A percentile compares a stretch with the other conserved stretches of the same genome.
These are phyloP conservation scores for Fusarium decemcellulare DNA, from an alignment of 2,329 filamentous ascomycete species.

Conservation along the genomic window DNA sequence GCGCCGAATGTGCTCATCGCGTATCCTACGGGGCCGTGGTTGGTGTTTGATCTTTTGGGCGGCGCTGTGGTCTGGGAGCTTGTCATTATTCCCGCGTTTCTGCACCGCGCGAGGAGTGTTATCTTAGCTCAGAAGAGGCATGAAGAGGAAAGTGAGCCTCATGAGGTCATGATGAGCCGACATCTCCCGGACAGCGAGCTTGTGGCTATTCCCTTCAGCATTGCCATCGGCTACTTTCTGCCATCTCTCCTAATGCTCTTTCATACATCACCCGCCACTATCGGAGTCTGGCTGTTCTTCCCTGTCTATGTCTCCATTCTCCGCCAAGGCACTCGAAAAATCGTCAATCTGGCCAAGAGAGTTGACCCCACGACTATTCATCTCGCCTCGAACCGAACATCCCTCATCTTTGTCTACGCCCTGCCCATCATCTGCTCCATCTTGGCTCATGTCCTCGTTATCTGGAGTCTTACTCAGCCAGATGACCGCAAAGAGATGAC, in stretches of 20 bases:
- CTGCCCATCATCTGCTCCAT: slow-evolving; percentile 61
- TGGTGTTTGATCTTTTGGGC: slow-evolving; percentile 64
- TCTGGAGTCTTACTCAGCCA: slow-evolving; percentile 55
- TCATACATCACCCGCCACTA: slow-evolving; percentile 53
- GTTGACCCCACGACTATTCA: slow-evolving; percentile 54
- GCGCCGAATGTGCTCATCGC: slow-evolving; percentile 53
- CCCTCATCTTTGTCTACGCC: slow-evolving; percentile 59
- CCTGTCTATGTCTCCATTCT: slow-evolving; percentile 63
- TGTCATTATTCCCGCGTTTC: slow-evolving; percentile 64
- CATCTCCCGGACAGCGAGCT: slow-evolving; percentile 66
- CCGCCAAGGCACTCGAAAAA: slow-evolving; percentile 54
- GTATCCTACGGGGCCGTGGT: slow-evolving; percentile 58
- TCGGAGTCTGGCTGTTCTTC: slow-evolving; percentile 66
- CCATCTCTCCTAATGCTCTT: slow-evolving; percentile 64
- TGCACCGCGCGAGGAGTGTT: slow-evolving; percentile 58
- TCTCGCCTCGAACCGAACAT: slow-evolving; percentile 58
- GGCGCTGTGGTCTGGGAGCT: slow-evolving; percentile 67
- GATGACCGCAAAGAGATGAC: slow-evolving; percentile 67
- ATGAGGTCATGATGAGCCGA: slow-evolving; percentile 45
- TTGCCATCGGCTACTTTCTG: slow-evolving; percentile 62
- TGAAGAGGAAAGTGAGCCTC: slow-evolving; percentile 33
- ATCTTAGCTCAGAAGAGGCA: slow-evolving; percentile 38
- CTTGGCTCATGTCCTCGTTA: slow-evolving; percentile 57
- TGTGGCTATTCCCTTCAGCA: slow-evolving; percentile 67
- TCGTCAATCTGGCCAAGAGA: slow-evolving; percentile 44